phyloP scores from a whole-genome alignment of 1,139 yeast genomes.

The Candida freyschussii region DNA sequence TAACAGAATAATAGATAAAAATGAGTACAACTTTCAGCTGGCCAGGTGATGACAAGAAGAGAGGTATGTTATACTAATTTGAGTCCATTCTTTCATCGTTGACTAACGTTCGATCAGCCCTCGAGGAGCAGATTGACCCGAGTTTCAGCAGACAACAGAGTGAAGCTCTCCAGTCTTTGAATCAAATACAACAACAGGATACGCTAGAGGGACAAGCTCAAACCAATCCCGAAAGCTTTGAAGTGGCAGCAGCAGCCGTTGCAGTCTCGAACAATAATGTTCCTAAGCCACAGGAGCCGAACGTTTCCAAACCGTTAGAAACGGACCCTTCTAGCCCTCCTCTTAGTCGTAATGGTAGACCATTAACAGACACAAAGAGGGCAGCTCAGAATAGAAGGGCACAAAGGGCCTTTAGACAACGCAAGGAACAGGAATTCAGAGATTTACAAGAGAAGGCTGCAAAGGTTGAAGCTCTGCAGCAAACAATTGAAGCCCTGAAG shows the following conservation, averaged over 20 bases:
- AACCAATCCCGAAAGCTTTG: slow-evolving; percentile 20
- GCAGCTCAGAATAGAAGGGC: slow-evolving; percentile 89
- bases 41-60: slow-evolving; percentile 2
- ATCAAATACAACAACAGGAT: slow-evolving; percentile 3
- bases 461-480: slow-evolving; percentile 54
- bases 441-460: slow-evolving; percentile 69
- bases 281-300: slow-evolving; percentile 2
- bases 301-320: slow-evolving; percentile 1
- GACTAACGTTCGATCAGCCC: slow-evolving; percentile 1
- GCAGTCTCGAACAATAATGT: slow-evolving; percentile 21
- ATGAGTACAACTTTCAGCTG: slow-evolving; percentile 1
- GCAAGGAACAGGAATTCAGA: slow-evolving; percentile 73
- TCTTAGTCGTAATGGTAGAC: slow-evolving; percentile 36
- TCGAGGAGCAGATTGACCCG: slow-evolving; percentile 24
- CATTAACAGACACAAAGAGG: slow-evolving; percentile 63
- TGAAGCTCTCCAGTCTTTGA: slow-evolving; percentile 7
- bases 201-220: slow-evolving; percentile 5
- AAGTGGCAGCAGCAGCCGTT: slow-evolving; percentile 29
- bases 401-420: slow-evolving; percentile 79
- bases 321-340: slow-evolving; percentile 11
- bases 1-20: background rate
- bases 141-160: slow-evolving; percentile 15
- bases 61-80: slow-evolving; percentile 1
- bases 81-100: background rate
- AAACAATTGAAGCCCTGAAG: slow-evolving; percentile 57